phyloP scores from a whole-genome alignment of 371 early-diverging fungal species.

The Mucor velutinosus region DNA sequence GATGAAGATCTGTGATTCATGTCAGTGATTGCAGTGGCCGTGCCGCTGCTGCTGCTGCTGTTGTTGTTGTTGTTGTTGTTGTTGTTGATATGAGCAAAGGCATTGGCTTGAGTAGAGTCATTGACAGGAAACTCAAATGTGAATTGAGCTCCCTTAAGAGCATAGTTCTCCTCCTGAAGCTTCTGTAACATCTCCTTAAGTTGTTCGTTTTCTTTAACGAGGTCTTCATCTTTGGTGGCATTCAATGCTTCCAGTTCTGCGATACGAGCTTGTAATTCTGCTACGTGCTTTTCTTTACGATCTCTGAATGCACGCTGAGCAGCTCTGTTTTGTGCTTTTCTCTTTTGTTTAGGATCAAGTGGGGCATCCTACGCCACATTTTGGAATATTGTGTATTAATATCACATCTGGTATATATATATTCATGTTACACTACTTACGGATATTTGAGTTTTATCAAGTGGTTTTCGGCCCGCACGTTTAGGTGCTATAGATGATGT shows the following conservation, averaged over 20 bases:
- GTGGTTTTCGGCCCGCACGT: constrained; percentile 43
- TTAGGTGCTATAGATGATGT: constrained; percentile 25
- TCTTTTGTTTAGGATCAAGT: constrained; percentile 58
- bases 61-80: not conserved
- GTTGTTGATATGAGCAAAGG: not conserved
- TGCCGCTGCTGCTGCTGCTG: too few relatives aligned
- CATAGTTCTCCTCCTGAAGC: constrained; percentile 46
- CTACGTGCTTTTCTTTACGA: constrained; percentile 70
- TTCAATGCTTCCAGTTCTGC: constrained; percentile 57
- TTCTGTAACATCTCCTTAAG: constrained; percentile 35
- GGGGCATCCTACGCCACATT: constrained; percentile 11
- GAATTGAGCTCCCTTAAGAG: constrained; percentile 44
- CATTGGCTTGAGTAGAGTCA: not conserved
- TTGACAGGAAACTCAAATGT: constrained; percentile 46
- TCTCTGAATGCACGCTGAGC: constrained; percentile 82
- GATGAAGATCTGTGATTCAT: not conserved
- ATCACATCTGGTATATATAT: not conserved
- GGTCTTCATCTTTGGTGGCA: constrained; percentile 26
- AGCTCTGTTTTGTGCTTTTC: constrained; percentile 79
- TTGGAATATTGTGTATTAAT: not conserved
- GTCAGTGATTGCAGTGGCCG: not conserved
- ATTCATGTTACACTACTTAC: constrained; percentile 22
- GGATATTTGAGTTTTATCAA: constrained; percentile 28
- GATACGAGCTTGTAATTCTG: constrained; percentile 65
- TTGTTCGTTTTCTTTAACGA: constrained; percentile 34